Evolutionary conservation across 129 eudicot species (phyloP).

Genomic region (Flaveria linearis): DNA sequence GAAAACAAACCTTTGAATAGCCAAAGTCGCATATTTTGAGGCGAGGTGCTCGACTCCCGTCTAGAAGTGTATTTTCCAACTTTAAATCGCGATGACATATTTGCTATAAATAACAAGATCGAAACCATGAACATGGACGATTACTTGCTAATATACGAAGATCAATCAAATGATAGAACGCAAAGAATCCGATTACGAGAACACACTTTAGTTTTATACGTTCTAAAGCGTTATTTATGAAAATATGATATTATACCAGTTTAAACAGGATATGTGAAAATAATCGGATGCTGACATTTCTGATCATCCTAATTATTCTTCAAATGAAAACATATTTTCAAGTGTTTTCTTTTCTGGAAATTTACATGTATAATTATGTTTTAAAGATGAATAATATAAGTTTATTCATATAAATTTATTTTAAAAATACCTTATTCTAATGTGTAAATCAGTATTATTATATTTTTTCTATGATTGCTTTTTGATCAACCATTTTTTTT

Average conservation of each 20-base stretch:
- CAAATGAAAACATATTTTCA: not conserved
- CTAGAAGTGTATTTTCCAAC: conserved; percentile 78
- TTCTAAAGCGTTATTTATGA: not conserved
- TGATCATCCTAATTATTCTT: not conserved
- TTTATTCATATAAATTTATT: not conserved
- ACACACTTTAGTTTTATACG: not conserved
- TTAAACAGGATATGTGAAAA: not conserved
- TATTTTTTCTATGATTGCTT: too few species aligned
- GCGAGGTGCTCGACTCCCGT: conserved; percentile 87
- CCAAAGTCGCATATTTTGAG: conserved; percentile 91
- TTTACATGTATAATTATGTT: not conserved
- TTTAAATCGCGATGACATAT: conserved; percentile 91
- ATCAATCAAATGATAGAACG: not conserved
- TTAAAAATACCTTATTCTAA: not conserved
- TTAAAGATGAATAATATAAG: not conserved
- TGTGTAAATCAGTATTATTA: too few species aligned
- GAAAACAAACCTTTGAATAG: conserved; percentile 70
- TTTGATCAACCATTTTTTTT: too few species aligned
- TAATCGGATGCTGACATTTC: not conserved
- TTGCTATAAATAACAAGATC: conserved; percentile 50
- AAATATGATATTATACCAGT: not conserved
- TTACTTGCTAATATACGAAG: not conserved
- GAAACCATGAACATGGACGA: not conserved
- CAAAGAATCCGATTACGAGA: not conserved
- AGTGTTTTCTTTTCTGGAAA: not conserved